Percentiles rank a stretch among this genome's conserved stretches.
phyloP scores from a whole-genome alignment of 495 filamentous ascomycete species.

The Tuber calosporum region DNA sequence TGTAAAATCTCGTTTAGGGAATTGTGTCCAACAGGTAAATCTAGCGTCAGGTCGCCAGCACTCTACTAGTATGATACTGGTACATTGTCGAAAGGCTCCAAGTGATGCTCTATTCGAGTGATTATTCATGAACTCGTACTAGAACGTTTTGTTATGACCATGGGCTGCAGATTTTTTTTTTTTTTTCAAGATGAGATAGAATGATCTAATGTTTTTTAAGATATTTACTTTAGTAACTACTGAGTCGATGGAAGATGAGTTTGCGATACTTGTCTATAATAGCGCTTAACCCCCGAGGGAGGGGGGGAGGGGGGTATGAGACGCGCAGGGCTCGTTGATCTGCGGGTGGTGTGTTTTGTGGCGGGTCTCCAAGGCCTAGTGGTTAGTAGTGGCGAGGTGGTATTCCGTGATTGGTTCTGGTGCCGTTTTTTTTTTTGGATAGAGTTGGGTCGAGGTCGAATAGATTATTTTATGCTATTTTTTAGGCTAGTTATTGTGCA shows the following conservation, averaged over 20 bases:
- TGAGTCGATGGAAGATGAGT: neutral
- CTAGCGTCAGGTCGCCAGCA: too few species aligned
- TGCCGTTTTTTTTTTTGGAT: neutral
- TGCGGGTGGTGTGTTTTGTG: neutral
- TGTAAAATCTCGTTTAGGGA: too few species aligned
- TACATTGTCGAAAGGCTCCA: too few species aligned
- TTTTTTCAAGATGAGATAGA: neutral
- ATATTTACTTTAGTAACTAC: neutral
- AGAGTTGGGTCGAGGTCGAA: neutral
- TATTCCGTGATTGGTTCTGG: neutral
- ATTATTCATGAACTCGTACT: neutral
- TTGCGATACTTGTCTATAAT: neutral
- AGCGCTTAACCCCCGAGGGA: too few species aligned
- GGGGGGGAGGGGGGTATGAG: too few species aligned
- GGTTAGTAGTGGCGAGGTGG: neutral
- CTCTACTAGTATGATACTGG: too few species aligned
- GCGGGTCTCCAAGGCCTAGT: neutral
- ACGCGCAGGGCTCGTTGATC: neutral
- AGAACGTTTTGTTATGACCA: too few species aligned
- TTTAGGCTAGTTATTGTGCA: too few species aligned
- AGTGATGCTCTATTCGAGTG: neutral
- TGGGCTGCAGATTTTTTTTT: too few species aligned
- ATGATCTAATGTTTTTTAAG: too few species aligned
- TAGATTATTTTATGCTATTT: too few species aligned
- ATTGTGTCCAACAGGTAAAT: too few species aligned